phyloP scores from a whole-genome alignment of 495 filamentous ascomycete genomes.

The Aspergillus biplanus region DNA sequence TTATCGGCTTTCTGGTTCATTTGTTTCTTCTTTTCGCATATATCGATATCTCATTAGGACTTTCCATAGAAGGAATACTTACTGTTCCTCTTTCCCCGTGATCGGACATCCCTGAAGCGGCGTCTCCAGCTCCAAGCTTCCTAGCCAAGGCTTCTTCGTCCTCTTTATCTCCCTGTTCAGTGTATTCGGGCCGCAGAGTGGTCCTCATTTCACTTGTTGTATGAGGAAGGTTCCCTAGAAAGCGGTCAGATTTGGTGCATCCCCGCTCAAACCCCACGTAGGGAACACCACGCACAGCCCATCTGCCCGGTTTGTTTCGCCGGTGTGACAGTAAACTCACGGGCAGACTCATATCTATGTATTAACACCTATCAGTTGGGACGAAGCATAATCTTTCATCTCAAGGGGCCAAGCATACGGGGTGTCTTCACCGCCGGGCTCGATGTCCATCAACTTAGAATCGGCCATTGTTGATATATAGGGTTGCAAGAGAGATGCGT shows the following conservation, averaged over 20 bases:
- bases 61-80: conserved; percentile 14
- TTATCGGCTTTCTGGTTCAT: conserved; percentile 41
- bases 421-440: conserved; percentile 64
- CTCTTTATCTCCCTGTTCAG: conserved; percentile 9
- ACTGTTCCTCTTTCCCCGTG: conserved; percentile 41
- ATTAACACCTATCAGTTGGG: conserved; percentile 7
- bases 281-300: conserved; percentile 44
- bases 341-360: conserved; percentile 63
- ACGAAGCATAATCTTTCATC: neutral
- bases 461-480: conserved; percentile 30
- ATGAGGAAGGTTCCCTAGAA: conserved; percentile 29
- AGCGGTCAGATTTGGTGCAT: neutral
- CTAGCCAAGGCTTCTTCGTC: conserved; percentile 36
- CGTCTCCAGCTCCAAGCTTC: conserved; percentile 33
- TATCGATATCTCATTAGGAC: neutral
- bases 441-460: conserved; percentile 59
- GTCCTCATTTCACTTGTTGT: conserved; percentile 37
- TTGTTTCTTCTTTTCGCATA: conserved; percentile 27
- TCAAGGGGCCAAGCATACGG: conserved; percentile 46
- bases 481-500: too few species aligned
- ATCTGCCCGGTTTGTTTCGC: conserved; percentile 63
- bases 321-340: conserved; percentile 50
- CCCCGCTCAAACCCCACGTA: too few species aligned
- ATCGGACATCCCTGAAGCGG: conserved; percentile 21
- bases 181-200: conserved; percentile 16